Evolutionary conservation across 2,329 filamentous ascomycete genomes (phyloP).

Genomic region (Stachybotrys echinatus): DNA sequence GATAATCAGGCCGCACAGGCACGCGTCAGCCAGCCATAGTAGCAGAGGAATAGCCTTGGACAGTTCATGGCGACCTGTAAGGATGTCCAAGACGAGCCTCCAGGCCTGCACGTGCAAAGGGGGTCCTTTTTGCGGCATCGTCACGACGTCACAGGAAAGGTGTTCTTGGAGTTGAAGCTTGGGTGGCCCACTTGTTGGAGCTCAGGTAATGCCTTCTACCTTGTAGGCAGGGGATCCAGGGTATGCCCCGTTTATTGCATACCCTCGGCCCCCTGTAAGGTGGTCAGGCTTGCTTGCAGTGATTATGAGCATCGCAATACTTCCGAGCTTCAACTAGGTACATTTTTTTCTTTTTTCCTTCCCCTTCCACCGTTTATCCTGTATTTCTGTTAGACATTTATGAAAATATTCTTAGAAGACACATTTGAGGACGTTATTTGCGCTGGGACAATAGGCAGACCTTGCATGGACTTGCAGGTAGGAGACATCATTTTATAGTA

Average conservation of each 20-base stretch:
- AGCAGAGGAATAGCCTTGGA: constrained; percentile 49
- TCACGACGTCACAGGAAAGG: constrained; percentile 1
- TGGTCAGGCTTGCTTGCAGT: not conserved
- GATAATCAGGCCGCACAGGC: constrained; percentile 69
- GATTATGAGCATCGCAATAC: no score
- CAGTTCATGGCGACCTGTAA: constrained; percentile 42
- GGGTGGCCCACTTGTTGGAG: constrained; percentile 10
- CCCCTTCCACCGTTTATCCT: no score
- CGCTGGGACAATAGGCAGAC: no score
- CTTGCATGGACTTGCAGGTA: not conserved
- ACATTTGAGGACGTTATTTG: no score
- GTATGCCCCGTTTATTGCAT: constrained; percentile 18
- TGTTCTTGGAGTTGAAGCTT: constrained; percentile 3
- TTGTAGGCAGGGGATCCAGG: constrained; percentile 8
- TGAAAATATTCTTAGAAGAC: no score
- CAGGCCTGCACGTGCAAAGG: constrained; percentile 19
- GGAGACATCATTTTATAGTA: not conserved
- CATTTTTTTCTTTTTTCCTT: no score
- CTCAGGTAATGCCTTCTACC: no score
- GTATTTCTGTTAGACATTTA: no score
- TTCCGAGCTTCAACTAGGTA: no score
- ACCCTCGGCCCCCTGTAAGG: constrained; percentile 4
- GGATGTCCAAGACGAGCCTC: constrained; percentile 33
- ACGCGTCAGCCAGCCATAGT: constrained; percentile 64
- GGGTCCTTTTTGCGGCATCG: constrained; percentile 20